Base-by-base conservation (phyloP, 345 rosid species). In the Linum usitatissimum region DNA sequence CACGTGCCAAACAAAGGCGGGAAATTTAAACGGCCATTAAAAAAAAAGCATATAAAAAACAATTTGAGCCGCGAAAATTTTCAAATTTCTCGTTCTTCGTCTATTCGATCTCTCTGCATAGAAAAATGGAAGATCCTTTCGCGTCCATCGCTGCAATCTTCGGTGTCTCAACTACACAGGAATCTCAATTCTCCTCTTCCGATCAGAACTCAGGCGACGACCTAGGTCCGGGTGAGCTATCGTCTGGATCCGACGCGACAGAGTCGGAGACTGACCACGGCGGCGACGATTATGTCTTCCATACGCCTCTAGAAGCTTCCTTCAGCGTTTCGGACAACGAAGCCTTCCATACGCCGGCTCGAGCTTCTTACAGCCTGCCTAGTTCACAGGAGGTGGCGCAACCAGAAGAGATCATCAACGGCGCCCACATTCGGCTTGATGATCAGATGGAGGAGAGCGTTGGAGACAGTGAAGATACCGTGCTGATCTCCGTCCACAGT, bases 231-330 rank as follows among this genome's bases (percentile, higher is more conserved):
- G 64, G 36, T 6, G 80, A 70, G 19, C 14, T 38, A 17, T 68
- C 67, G 12, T 74, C 64, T n/a, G 70, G 65, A 0, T 49, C 76
- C n/a, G 54, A 75, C 18, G 74, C 67, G n/a, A 71, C 81, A 71
- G 6, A 63, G 69, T 73, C 78, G 73, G 67, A 13, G 23, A 42
- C 60, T 55, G 68, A 38, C 30, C 28, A 6, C 6, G 62, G 63
- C 20, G 30, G 3, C 62, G 10, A 54, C 3, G 58, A 49, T 10
- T 77, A 65, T 8, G 28, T 60, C 28, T 77, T 74, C 31, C 64
- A 40, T 23, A 71, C 81, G 31, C 78, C 73, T 2, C 73, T 60
- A 0, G 73, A 66, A 45, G 14, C 17, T 15, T 45, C 51, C 51
- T 45, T 15, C 17, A 45, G 51, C 14, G 51, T 45, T 15, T 45